These are phyloP conservation scores for Albugo candida DNA, from an alignment of 352 stramenopile species.

Conservation along the genomic window DNA sequence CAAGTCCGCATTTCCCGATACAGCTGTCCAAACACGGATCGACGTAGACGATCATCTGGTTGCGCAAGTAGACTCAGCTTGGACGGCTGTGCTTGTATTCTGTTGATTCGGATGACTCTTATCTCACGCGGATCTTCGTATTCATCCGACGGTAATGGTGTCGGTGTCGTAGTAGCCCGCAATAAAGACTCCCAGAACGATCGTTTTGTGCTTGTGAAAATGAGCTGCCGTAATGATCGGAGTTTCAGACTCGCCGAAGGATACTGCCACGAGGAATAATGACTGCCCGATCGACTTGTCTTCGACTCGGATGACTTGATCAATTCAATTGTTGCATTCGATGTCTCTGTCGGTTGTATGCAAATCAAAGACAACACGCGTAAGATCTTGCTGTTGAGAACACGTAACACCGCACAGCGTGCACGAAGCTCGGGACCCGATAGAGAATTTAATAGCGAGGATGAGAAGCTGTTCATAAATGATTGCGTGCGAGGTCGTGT, in stretches of 20 bases:
- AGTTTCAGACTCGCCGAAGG: constrained; percentile 64
- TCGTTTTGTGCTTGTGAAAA: constrained; percentile 85
- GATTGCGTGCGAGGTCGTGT: constrained; percentile 16
- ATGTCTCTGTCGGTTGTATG: constrained; percentile 35
- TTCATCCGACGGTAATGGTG: constrained; percentile 93
- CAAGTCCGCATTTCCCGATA: constrained; percentile 91
- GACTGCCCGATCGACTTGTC: background rate
- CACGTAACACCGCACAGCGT: constrained; percentile 78
- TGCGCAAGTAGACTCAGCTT: constrained; percentile 80
- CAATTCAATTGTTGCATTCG: constrained; percentile 32
- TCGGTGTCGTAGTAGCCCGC: constrained; percentile 89
- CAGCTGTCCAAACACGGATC: constrained; percentile 95
- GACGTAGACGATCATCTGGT: constrained; percentile 63
- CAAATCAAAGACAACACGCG: constrained; percentile 68
- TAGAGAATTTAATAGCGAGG: constrained; percentile 34
- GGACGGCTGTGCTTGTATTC: constrained; percentile 81
- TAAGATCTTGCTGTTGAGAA: constrained; percentile 83
- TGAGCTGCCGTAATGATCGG: constrained; percentile 39
- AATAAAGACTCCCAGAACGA: constrained; percentile 89
- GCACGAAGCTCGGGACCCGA: constrained; percentile 67
- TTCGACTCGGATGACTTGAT: background rate
- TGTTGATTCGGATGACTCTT: constrained; percentile 93
- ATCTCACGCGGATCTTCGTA: constrained; percentile 98
- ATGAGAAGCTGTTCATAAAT: constrained; percentile 55
- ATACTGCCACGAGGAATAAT: constrained; percentile 18